Evolutionary conservation across 179 eudicot species (phyloP), one percentile per base, ranked within the genome.

Genomic region (Drosera spatulata): DNA sequence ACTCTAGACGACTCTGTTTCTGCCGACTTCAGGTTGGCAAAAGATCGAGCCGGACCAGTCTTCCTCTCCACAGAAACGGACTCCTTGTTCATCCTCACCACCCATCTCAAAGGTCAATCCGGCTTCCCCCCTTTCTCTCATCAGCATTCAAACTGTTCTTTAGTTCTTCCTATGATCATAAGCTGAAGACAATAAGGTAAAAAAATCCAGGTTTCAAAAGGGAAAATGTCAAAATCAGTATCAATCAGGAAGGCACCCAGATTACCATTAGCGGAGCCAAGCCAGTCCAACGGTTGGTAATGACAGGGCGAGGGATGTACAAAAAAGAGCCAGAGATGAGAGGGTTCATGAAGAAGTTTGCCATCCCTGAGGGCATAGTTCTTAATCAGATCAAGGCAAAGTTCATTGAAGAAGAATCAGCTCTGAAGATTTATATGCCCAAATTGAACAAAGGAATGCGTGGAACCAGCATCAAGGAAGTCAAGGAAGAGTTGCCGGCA

Each of bases 381-480:
- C 50, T 85, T 68, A 87, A 88, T 67, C 50, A 56, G 58, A 72
- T 91, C 49, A 60, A 74, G 53, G 96, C 91, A 0, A 77, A 40
- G 55, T 88, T 78, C 58, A 55, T 66, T 0, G 82, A 77, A 10
- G 76, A 74, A 6, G 85, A 83, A 39, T 81, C 80, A 4, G 58
- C 41, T 38, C 56, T 88, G 61, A 78, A 70, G 3, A 71, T 88
- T 60, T 61, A 77, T 41, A 88, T 88, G 95, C 88, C 96, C 1
- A 88, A 88, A 68, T 49, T 55, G 50, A 77, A 68, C 7, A 75
- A 75, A 54, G 91, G 83, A 6, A 55, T 73, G 33, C 37, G 22
- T 2, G 85, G 95, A 10, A 58, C 41, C 10, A 50, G 12, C 38
- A 61, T 88, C 8, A 75, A 80, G 64, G 82, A 83, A 70, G 68